Evolutionary conservation across 352 stramenopile species (phyloP).

Genomic region (Pythium brachiatum): DNA sequence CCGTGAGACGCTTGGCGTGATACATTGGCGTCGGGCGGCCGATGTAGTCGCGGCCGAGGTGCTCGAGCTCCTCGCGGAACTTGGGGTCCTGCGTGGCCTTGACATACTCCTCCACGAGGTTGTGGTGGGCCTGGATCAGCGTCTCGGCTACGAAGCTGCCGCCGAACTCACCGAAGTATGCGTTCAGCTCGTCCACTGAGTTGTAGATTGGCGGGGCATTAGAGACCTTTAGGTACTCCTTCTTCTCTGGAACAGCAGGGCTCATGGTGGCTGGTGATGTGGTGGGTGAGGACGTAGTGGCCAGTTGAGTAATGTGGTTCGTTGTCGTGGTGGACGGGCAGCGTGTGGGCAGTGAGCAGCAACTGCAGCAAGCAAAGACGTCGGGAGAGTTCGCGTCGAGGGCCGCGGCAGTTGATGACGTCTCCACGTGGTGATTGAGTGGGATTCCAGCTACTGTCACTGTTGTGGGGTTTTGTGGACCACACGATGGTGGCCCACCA

Average conservation of each 20-base stretch:
- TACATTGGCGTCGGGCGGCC: conserved; percentile 95
- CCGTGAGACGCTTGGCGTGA: conserved; percentile 94
- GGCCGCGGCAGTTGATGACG: conserved; percentile 9
- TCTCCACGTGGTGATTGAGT: conserved; percentile 16
- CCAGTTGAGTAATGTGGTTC: conserved; percentile 7
- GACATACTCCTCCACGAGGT: conserved; percentile 94
- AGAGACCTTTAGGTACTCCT: conserved; percentile 60
- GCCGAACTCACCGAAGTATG: conserved; percentile 93
- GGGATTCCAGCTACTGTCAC: conserved; percentile 7
- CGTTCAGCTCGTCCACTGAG: conserved; percentile 56
- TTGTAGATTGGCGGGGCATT: conserved; percentile 76
- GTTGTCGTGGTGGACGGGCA: neutral
- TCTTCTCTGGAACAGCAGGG: conserved; percentile 15
- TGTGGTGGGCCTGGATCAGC: conserved; percentile 94
- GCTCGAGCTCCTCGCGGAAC: conserved; percentile 95
- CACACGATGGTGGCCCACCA: conserved; percentile 14
- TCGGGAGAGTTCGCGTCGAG: neutral
- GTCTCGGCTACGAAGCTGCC: conserved; percentile 98
- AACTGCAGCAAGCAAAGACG: neutral
- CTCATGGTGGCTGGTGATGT: conserved; percentile 18
- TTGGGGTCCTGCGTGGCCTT: conserved; percentile 92
- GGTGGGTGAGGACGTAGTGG: neutral
- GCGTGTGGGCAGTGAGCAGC: neutral
- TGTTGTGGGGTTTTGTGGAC: conserved; percentile 6
- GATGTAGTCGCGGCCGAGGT: conserved; percentile 94